Evolutionary conservation across 257 asterid species (phyloP).

Genomic region (Vinca minor): DNA sequence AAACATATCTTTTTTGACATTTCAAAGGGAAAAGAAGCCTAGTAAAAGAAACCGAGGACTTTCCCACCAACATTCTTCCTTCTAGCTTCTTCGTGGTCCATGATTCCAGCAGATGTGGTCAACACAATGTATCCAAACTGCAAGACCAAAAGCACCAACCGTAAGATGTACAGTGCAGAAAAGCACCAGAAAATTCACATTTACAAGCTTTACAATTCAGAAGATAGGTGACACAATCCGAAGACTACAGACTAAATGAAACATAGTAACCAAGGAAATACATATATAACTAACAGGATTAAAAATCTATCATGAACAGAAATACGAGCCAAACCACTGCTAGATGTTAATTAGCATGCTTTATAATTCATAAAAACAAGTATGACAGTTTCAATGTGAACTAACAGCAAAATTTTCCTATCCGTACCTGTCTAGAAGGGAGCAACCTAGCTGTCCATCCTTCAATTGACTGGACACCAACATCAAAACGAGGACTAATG

Average conservation of each 20-base stretch:
- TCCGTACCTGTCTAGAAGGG: slow-evolving; percentile 33
- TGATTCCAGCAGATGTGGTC: slow-evolving; percentile 37
- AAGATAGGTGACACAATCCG: not conserved
- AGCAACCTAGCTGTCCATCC: slow-evolving; percentile 40
- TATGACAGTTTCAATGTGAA: not conserved
- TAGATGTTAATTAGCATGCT: not conserved
- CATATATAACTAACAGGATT: too few relatives aligned
- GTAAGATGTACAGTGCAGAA: too few relatives aligned
- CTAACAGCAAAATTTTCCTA: not conserved
- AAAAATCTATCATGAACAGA: too few relatives aligned
- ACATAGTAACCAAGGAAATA: too few relatives aligned
- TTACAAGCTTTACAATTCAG: not conserved
- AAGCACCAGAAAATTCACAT: not conserved
- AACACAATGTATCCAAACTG: slow-evolving; percentile 33
- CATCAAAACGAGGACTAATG: slow-evolving; percentile 35
- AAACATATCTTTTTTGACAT: too few relatives aligned
- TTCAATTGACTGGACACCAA: slow-evolving; percentile 28
- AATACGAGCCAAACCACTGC: not conserved
- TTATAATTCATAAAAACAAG: too few relatives aligned
- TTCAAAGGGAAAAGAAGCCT: too few relatives aligned
- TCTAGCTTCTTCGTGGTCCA: slow-evolving; percentile 40
- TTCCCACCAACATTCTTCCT: slow-evolving; percentile 34
- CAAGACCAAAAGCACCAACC: not conserved
- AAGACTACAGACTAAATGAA: not conserved
- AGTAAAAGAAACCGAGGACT: slow-evolving; percentile 36